phyloP scores from a whole-genome alignment of 2,329 filamentous ascomycete genomes.

The Phoma sp. region DNA sequence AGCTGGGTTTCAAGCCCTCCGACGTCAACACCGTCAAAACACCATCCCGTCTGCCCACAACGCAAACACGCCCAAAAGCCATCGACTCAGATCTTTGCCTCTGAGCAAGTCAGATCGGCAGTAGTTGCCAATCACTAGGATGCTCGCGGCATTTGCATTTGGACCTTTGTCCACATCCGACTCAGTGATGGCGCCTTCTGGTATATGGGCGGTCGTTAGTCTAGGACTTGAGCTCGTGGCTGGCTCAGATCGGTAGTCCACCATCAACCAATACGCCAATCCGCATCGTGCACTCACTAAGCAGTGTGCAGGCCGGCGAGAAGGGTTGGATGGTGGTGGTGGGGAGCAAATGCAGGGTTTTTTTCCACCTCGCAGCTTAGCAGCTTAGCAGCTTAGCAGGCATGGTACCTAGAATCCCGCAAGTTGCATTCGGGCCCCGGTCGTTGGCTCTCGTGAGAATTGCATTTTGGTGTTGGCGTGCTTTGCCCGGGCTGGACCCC shows the following conservation, averaged over 20 bases:
- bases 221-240: conserved; percentile 8
- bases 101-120: conserved; percentile 10
- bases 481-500: conserved; percentile 10
- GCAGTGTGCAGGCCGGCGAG: conserved; percentile 4
- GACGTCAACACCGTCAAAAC: conserved; percentile 12
- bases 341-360: background rate
- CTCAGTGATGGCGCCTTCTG: background rate
- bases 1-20: conserved; percentile 3
- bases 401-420: background rate
- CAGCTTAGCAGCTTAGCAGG: background rate
- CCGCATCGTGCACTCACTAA: conserved; percentile 6
- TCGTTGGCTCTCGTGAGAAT: conserved; percentile 4
- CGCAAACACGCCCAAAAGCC: background rate
- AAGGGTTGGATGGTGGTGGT: background rate
- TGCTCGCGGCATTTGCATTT: background rate
- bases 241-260: conserved; percentile 10
- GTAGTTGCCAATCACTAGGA: background rate
- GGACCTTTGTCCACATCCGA: conserved; percentile 3
- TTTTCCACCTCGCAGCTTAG: background rate
- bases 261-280: conserved; percentile 11
- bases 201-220: conserved; percentile 8
- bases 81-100: conserved; percentile 9
- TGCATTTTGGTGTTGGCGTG: conserved; percentile 8
- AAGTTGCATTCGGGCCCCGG: conserved; percentile 5
- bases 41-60: conserved; percentile 1